A percentile compares a stretch with the other conserved stretches of the same genome.
Evolutionary conservation across 192 early-diverging fungal species (phyloP).

Genomic region (Mortierella claussenii): DNA sequence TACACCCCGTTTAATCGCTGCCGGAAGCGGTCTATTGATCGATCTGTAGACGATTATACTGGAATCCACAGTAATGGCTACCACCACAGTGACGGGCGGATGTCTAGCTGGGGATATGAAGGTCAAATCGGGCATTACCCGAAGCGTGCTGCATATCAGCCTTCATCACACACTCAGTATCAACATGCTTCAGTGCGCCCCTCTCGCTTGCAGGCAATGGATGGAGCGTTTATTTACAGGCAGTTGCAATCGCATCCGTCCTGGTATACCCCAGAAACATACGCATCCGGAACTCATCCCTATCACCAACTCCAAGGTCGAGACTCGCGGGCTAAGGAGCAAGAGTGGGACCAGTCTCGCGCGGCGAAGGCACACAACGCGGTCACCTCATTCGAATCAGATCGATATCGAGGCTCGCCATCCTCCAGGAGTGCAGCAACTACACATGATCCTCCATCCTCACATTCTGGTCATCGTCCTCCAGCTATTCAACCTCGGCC

Average conservation of each 20-base stretch:
- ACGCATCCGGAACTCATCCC: slow-evolving; percentile 7
- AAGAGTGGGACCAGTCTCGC: not conserved
- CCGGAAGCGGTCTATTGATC: slow-evolving; percentile 28
- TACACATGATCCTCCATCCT: no score
- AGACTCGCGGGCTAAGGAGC: not conserved
- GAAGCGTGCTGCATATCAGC: slow-evolving; percentile 14
- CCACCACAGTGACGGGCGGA: not conserved
- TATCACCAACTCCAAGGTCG: not conserved
- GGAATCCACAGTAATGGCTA: not conserved
- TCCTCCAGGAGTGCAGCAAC: not conserved
- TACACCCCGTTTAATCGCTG: slow-evolving; percentile 28
- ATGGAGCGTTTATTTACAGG: not conserved
- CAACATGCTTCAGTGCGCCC: not conserved
- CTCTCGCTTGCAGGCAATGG: not conserved
- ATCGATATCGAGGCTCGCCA: no score
- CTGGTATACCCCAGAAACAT: slow-evolving; percentile 40
- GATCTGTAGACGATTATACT: slow-evolving; percentile 17
- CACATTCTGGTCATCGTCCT: slow-evolving; percentile 1
- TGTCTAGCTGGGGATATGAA: slow-evolving; percentile 10
- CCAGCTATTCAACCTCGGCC: slow-evolving; percentile 15
- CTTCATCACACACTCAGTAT: not conserved
- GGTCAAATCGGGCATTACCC: slow-evolving; percentile 4
- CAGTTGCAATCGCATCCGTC: slow-evolving; percentile 23
- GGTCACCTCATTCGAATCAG: no score
- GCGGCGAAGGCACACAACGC: no score